phyloP scores from a whole-genome alignment of 2,329 filamentous ascomycete species.

The Bipolaris oryzae region DNA sequence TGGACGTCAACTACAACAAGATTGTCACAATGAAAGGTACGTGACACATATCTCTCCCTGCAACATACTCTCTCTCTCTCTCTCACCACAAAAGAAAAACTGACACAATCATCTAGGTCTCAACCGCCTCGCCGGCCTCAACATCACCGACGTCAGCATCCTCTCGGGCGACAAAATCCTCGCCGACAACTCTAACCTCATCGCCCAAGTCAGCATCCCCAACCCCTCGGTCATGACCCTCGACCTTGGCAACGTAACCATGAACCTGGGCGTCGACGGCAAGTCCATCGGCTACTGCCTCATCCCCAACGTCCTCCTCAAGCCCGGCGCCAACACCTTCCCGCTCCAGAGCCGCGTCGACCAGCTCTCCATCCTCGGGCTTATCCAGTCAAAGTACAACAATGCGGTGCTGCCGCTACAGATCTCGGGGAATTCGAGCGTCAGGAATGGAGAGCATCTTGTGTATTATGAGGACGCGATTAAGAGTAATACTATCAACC shows the following conservation, averaged over 20 bases:
- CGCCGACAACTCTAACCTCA: constrained; percentile 64
- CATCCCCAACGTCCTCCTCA: constrained; percentile 64
- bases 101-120: constrained; percentile 52
- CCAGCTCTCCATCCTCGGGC: constrained; percentile 56
- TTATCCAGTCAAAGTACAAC: constrained; percentile 57
- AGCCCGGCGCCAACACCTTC: constrained; percentile 63
- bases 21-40: constrained; percentile 63
- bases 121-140: constrained; percentile 61
- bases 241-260: constrained; percentile 69
- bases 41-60: constrained; percentile 2
- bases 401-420: constrained; percentile 61
- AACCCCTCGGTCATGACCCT: constrained; percentile 70
- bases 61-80: not conserved
- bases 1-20: constrained; percentile 62
- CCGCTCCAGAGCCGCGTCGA: constrained; percentile 61
- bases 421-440: constrained; percentile 60
- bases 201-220: constrained; percentile 64
- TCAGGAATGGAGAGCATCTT: constrained; percentile 58
- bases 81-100: not conserved
- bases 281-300: constrained; percentile 61
- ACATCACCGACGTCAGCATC: constrained; percentile 60
- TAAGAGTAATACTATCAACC: constrained; percentile 56
- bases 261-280: constrained; percentile 63
- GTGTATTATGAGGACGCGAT: constrained; percentile 64
- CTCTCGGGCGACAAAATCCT: constrained; percentile 45